A percentile compares a stretch with the other conserved stretches of the same genome.
These are phyloP conservation scores for Scheffersomyces cryptocercus DNA, from an alignment of 1,139 yeast species.

Conservation along the genomic window DNA sequence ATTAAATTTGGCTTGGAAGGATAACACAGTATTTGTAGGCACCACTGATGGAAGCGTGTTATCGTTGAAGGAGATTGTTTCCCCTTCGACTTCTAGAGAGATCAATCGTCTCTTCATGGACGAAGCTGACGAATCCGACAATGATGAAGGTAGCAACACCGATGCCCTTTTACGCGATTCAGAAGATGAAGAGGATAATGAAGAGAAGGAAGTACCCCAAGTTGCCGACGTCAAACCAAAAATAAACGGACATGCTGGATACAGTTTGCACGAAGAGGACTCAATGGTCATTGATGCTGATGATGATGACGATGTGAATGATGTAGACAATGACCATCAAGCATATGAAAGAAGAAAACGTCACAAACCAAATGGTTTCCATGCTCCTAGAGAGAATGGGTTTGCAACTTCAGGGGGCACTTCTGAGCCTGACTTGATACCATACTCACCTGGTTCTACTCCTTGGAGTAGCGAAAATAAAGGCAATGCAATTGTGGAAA, in stretches of 20 bases:
- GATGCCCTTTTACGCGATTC: constrained; percentile 20
- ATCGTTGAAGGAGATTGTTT: constrained; percentile 33
- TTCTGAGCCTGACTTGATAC: constrained; percentile 17
- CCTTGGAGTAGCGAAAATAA: constrained; percentile 59
- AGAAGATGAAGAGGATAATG: constrained; percentile 18
- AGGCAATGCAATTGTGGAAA: constrained; percentile 33
- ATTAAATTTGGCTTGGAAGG: constrained; percentile 26
- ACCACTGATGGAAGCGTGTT: constrained; percentile 56
- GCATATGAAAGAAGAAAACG: constrained; percentile 22
- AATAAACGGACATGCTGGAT: constrained; percentile 5
- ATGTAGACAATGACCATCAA: neutral
- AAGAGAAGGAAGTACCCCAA: constrained; percentile 7
- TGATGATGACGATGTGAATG: constrained; percentile 23
- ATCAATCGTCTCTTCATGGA: constrained; percentile 25
- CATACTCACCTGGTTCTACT: constrained; percentile 80
- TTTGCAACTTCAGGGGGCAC: constrained; percentile 4
- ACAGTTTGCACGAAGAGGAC: constrained; percentile 28
- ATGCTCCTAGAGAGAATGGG: constrained; percentile 3
- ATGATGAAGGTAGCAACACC: constrained; percentile 25
- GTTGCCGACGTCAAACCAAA: constrained; percentile 2
- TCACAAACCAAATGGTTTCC: constrained; percentile 22
- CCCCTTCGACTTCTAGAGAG: constrained; percentile 8
- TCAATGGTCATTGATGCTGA: constrained; percentile 42
- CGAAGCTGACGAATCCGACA: constrained; percentile 28
- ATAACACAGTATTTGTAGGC: constrained; percentile 42